Percentiles rank a stretch among this genome's conserved stretches.
These are phyloP conservation scores for Oryza meyeriana DNA, from an alignment of 176 grass and related monocot species.

Conservation along the genomic window DNA sequence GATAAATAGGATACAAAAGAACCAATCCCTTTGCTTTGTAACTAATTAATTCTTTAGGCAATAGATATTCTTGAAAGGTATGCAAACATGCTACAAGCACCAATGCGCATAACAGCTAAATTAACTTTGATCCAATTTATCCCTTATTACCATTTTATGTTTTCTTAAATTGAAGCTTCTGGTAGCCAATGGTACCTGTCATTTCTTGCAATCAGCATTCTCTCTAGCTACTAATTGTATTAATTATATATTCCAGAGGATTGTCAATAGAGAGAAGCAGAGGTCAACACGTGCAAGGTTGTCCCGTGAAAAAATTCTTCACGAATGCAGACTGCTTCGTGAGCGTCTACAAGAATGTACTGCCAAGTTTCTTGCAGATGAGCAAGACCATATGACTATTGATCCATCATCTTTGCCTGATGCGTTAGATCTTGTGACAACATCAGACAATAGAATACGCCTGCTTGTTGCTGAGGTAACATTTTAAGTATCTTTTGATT, in stretches of 20 bases:
- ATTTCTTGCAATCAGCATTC: not conserved
- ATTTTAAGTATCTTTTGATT: not conserved
- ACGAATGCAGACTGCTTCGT: slow-evolving; percentile 68
- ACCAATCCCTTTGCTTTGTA: not conserved
- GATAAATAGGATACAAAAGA: not conserved
- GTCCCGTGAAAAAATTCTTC: slow-evolving; percentile 66
- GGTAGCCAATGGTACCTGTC: not conserved
- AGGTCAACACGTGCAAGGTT: slow-evolving; percentile 41
- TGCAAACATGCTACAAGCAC: not conserved
- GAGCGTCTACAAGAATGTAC: slow-evolving; percentile 80
- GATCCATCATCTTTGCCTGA: slow-evolving; percentile 66
- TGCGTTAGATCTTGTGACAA: slow-evolving; percentile 67
- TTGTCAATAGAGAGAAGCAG: slow-evolving; percentile 56
- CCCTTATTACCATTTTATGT: not conserved
- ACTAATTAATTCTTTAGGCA: not conserved
- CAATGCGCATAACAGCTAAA: not conserved
- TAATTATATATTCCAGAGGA: slow-evolving; percentile 44
- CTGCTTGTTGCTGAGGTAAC: slow-evolving; percentile 89
- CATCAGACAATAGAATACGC: slow-evolving; percentile 80
- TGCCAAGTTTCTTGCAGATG: slow-evolving; percentile 73
- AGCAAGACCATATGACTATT: slow-evolving; percentile 56
- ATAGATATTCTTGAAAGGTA: not conserved
- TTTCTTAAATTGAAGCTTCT: not conserved
- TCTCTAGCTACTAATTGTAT: slow-evolving; percentile 14
- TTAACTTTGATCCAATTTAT: slow-evolving; percentile 15